Conservation (phyloP, 1,139 yeast species). For the Sugiyamaella japonica region DNA sequence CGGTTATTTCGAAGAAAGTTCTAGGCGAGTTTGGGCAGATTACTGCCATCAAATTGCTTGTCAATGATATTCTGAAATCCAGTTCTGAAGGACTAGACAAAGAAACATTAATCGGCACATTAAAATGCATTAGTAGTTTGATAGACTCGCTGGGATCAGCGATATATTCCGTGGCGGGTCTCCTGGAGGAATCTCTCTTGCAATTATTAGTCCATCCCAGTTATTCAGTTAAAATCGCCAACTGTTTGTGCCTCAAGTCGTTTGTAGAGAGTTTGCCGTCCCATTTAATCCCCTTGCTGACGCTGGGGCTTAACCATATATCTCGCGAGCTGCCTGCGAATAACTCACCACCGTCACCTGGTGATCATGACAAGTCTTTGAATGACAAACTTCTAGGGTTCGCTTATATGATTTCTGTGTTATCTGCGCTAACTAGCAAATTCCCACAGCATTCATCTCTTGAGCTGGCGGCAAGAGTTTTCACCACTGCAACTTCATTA, state of each 20-base stretch:
- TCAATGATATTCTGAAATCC: slow-evolving; percentile 35
- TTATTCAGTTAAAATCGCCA: slow-evolving; percentile 26
- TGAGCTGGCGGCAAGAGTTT: slow-evolving; percentile 38
- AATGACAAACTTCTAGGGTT: slow-evolving; percentile 33
- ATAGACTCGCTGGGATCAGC: slow-evolving; percentile 39
- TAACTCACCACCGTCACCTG: background rate
- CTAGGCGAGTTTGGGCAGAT: slow-evolving; percentile 41
- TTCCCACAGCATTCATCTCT: slow-evolving; percentile 40
- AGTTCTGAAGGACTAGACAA: slow-evolving; percentile 29
- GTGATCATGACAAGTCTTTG: slow-evolving; percentile 20
- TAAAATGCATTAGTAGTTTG: slow-evolving; percentile 33
- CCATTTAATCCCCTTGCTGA: slow-evolving; percentile 32
- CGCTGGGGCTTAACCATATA: slow-evolving; percentile 31
- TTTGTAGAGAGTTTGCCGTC: slow-evolving; percentile 33
- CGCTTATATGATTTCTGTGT: slow-evolving; percentile 34
- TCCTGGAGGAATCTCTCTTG: slow-evolving; percentile 27
- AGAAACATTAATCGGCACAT: slow-evolving; percentile 33
- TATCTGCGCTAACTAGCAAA: slow-evolving; percentile 35
- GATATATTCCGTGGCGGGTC: slow-evolving; percentile 33
- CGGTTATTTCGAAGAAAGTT: slow-evolving; percentile 33
- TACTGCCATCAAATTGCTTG: slow-evolving; percentile 33
- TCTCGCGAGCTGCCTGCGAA: slow-evolving; percentile 31
- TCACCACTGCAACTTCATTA: slow-evolving; percentile 39
- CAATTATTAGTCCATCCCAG: slow-evolving; percentile 26
- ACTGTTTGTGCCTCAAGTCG: slow-evolving; percentile 29